Base-by-base conservation (phyloP, 768 basidiomycete genomes). In the Boletus rubroflammeus region DNA sequence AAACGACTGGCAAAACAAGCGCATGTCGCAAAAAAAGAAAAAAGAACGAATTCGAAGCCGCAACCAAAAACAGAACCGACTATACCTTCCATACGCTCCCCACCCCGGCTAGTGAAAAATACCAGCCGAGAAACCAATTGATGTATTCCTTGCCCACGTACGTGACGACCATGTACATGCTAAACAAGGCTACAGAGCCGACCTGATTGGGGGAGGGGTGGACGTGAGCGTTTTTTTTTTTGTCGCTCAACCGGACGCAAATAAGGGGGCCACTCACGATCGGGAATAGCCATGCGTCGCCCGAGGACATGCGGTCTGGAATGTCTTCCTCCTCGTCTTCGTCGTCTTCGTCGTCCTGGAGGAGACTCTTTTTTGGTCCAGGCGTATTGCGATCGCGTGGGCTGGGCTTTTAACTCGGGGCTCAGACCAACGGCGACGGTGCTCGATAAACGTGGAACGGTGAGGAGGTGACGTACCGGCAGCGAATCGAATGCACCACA, bases 71-170 rank as follows among this genome's bases (percentile, higher is more conserved):
- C 11, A 14, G 5, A 35, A 35, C 32, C 3, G 2, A 15, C 10
- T 53, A 15, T 35, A 72, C 89, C 75, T 81, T 83, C 81, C 86
- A 86, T 25, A 88, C 81, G 58, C 82, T 83, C 25, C 80, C 83
- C 9, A 84, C 76, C 0, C 85, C 85, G 5, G 78, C 78, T 26
- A 88, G 31, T 23, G 85, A 78, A 58, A 89, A 89, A 62, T 89
- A 92, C 82, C 81, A 84, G 6, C 80, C 85, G 23, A 96, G 73
- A 6, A 93, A 60, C 78, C 80, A 81, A 70, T 95, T 95, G 53
- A 96, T 82, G 86, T 90, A 90, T 54, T 84, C 83, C 60, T 80
- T 82, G 31, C 91, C 90, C 49, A 88, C 71, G 67, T 85, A 92
- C 63, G 83, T 86, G 52, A 96, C 77, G 26, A 88, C 68, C 51